Base-by-base conservation (phyloP, 2,329 filamentous ascomycete genomes). In the Plectosphaerella sp. region DNA sequence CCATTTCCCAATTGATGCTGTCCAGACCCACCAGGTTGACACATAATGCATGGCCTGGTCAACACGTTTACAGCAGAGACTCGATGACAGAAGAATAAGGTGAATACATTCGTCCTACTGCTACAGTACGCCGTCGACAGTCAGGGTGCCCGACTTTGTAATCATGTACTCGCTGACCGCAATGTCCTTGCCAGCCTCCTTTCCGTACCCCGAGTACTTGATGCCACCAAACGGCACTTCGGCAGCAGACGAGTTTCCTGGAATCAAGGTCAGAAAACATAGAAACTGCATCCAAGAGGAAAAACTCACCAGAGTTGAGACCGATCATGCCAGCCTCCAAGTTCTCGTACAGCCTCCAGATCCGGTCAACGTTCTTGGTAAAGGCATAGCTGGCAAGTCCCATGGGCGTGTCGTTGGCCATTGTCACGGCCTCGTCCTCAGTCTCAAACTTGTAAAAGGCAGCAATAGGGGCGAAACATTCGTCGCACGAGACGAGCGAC, bases 341-440 rank as follows among this genome's bases (percentile, higher is more conserved):
- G 3, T 66, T 71, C 59, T 80, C 76, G 3, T 73, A 68, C 2
- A 80, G 69, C 10, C 75, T 64, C 45, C 61, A 64, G n/a, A 69
- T 59, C 11, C 75, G 60, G 48, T 66, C 62, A 4, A 74, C 52
- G 60, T 77, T 67, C 54, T 64, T 63, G 11, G 71, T 86, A 69
- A 85, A 90, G 71, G 91, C 88, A 70, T 91, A 91, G 0, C 84
- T 85, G 1, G 88, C 87, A 15, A 91, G 76, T 3, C 88, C 87
- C 20, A 91, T 86, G 51, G 89, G 83, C 0, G 84, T 73, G 16
- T 71, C 70, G 64, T 91, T 91, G 1, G 88, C 87, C 47, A 85
- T 70, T 49, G 79, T 75, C 25, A 89, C 77, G 16, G 89, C 87
- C 55, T 91, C 86, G 47, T 85, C 82, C 64, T 91, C 87, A 0